phyloP scores from a whole-genome alignment of 768 basidiomycete species.

The Nidularia pulvinata region DNA sequence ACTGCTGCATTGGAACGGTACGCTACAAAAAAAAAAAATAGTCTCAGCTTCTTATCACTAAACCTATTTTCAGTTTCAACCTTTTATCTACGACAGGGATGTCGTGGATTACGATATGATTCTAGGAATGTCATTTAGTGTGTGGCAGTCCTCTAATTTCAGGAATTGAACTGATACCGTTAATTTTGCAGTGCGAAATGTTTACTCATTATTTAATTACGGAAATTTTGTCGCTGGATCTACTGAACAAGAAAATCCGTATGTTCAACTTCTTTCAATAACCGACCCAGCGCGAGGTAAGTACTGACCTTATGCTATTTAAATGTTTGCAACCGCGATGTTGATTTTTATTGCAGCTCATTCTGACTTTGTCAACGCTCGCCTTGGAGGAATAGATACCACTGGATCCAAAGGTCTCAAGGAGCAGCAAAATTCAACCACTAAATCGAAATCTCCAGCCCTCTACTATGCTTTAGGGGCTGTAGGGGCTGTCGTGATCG shows the following conservation, averaged over 20 bases:
- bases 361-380: constrained; percentile 29
- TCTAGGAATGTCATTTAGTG: constrained; percentile 74
- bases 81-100: constrained; percentile 48
- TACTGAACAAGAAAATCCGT: constrained; percentile 41
- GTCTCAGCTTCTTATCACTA: too few relatives aligned
- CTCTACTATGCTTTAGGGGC: too few relatives aligned
- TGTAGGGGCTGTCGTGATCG: neutral
- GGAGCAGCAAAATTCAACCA: too few relatives aligned
- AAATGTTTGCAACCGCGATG: neutral
- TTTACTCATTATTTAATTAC: constrained; percentile 62
- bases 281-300: constrained; percentile 46
- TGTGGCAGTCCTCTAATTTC: constrained; percentile 15
- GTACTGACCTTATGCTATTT: neutral
- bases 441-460: too few relatives aligned
- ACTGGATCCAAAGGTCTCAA: constrained; percentile 8
- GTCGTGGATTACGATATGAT: constrained; percentile 58
- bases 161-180: neutral
- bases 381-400: constrained; percentile 28
- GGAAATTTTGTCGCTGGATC: constrained; percentile 57
- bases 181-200: constrained; percentile 55
- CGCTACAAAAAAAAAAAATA: too few relatives aligned
- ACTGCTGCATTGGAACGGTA: constrained; percentile 39
- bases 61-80: constrained; percentile 70
- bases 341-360: constrained; percentile 22
- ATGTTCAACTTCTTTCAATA: constrained; percentile 60